Conservation (phyloP, 805 yeast genomes). For the Wickerhamomyces bovis region DNA sequence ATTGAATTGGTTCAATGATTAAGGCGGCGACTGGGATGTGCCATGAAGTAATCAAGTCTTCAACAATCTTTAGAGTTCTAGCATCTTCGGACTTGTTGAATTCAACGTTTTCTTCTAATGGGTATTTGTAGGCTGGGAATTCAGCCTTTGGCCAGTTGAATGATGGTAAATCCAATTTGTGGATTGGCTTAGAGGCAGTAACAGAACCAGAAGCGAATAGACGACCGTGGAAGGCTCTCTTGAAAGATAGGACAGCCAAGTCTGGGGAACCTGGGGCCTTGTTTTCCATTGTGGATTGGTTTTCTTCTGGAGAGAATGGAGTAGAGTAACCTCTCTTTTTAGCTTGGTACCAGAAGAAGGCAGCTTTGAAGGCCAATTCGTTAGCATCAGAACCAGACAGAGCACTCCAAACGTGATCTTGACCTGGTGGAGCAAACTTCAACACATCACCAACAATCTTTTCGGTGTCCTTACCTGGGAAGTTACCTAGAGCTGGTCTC, state of each 20-base stretch:
- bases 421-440: conserved; percentile 74
- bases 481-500: conserved; percentile 82
- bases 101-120: conserved; percentile 59
- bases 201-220: conserved; percentile 86
- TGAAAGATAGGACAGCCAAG: conserved; percentile 78
- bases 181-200: conserved; percentile 92
- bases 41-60: conserved; percentile 62
- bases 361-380: conserved; percentile 86
- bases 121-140: conserved; percentile 81
- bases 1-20: conserved; percentile 85
- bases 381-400: conserved; percentile 85
- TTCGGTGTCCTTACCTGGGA: conserved; percentile 64
- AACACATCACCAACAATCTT: conserved; percentile 42
- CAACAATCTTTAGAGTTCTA: conserved; percentile 73
- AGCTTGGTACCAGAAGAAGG: conserved; percentile 72
- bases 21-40: conserved; percentile 78
- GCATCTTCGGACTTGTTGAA: conserved; percentile 74
- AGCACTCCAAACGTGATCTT: conserved; percentile 70
- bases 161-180: conserved; percentile 87
- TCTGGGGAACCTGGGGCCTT: conserved; percentile 86
- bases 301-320: conserved; percentile 66
- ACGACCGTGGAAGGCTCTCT: conserved; percentile 91
- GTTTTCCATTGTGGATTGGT: conserved; percentile 69
- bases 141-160: conserved; percentile 97
- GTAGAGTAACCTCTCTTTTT: conserved; percentile 56